Evolutionary conservation across 768 basidiomycete genomes (phyloP).

Genomic region (Suillus luteus): DNA sequence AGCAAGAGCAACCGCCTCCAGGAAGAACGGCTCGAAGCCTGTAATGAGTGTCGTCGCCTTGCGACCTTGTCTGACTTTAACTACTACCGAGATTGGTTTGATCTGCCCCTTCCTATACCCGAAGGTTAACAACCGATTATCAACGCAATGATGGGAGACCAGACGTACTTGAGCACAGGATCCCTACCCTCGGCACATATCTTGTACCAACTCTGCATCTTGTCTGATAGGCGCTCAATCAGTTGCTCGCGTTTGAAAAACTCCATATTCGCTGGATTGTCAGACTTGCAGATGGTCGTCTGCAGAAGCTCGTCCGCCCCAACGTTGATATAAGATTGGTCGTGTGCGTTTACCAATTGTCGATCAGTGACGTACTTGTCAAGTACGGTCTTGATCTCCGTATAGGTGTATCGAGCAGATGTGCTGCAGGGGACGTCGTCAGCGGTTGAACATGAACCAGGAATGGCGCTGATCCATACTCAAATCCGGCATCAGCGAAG

Average conservation of each 20-base stretch:
- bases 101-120: conserved; percentile 70
- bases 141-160: conserved; percentile 2
- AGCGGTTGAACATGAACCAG: conserved; percentile 32
- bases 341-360: conserved; percentile 62
- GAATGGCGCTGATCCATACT: conserved; percentile 42
- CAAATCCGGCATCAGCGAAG: conserved; percentile 63
- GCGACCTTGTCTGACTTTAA: conserved; percentile 76
- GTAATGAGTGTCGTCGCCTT: conserved; percentile 77
- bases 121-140: conserved; percentile 8
- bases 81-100: conserved; percentile 66
- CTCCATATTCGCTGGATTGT: conserved; percentile 37
- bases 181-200: conserved; percentile 57
- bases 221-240: conserved; percentile 49
- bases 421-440: conserved; percentile 39
- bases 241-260: conserved; percentile 72
- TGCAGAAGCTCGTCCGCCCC: conserved; percentile 44
- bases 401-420: conserved; percentile 51
- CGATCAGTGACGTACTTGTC: conserved; percentile 63
- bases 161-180: conserved; percentile 56
- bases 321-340: conserved; percentile 73
- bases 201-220: conserved; percentile 82
- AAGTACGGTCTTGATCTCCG: conserved; percentile 58
- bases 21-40: conserved; percentile 76
- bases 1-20: conserved; percentile 71
- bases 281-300: conserved; percentile 39